phyloP scores from a whole-genome alignment of 768 basidiomycete species.

The Pulveroboletus sp. region DNA sequence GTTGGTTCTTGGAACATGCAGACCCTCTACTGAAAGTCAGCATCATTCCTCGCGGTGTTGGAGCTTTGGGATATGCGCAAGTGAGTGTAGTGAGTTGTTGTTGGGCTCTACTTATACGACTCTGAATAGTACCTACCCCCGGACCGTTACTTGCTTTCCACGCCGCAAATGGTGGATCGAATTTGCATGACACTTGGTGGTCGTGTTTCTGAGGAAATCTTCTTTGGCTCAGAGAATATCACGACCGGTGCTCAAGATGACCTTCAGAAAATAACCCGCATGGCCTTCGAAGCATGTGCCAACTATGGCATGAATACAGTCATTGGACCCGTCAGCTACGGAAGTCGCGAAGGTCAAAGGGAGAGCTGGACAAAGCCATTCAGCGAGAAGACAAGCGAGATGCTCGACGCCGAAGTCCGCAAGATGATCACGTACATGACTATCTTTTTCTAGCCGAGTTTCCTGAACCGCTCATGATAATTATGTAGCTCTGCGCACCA shows the following conservation, averaged over 20 bases:
- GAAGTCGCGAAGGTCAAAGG: slow-evolving; percentile 76
- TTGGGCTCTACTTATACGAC: slow-evolving; percentile 6
- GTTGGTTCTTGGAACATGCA: slow-evolving; percentile 98
- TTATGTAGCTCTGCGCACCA: slow-evolving; percentile 62
- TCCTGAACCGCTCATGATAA: slow-evolving; percentile 6
- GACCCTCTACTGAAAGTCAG: slow-evolving; percentile 96
- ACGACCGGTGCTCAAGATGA: slow-evolving; percentile 99
- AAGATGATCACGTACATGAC: slow-evolving; percentile 84
- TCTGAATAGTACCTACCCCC: slow-evolving; percentile 77
- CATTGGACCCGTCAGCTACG: slow-evolving; percentile 96
- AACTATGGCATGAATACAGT: slow-evolving; percentile 96
- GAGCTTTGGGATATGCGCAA: slow-evolving; percentile 95
- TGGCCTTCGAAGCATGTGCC: slow-evolving; percentile 94
- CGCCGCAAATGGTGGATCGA: slow-evolving; percentile 89
- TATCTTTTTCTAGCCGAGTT: slow-evolving; percentile 1
- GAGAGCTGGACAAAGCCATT: slow-evolving; percentile 97
- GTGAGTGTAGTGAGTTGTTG: slow-evolving; percentile 35
- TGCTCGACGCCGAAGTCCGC: slow-evolving; percentile 85
- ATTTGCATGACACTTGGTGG: slow-evolving; percentile 99
- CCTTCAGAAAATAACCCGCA: slow-evolving; percentile 93
- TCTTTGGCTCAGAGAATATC: slow-evolving; percentile 87
- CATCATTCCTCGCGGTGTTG: slow-evolving; percentile 95
- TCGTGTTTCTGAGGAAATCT: slow-evolving; percentile 96
- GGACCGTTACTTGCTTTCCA: slow-evolving; percentile 92
- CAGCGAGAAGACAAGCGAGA: slow-evolving; percentile 94